Evolutionary conservation across 352 stramenopile genomes (phyloP), one percentile per base, ranked within the genome.

Genomic region (Phytophthora tubulina): DNA sequence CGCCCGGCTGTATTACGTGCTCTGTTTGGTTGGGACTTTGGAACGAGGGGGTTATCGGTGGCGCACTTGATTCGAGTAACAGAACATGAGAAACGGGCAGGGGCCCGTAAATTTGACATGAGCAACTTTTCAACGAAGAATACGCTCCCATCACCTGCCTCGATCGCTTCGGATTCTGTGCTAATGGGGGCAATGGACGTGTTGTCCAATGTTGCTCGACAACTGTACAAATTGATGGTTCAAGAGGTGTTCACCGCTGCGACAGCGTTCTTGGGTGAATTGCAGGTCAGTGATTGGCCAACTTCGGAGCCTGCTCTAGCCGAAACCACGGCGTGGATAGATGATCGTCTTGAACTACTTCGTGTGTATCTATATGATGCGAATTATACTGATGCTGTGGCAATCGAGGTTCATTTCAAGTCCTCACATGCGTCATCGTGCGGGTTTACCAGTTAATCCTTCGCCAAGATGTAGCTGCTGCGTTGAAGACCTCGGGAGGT

Each of bases 1-100:
- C 67, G 70, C 58, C 52, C 67, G 59, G 67, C 45, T 74, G 52
- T 74, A 1, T 8, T 65, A 7, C 49, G 57, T 3, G 65, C 13
- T 2, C 14, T 72, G 0, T 72, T 61, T 15, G 10, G 55, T 4
- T 72, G 65, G 56, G 56, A 72, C 6, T 72, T 72, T 27, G 42
- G 57, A 21, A 67, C 52, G 6, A 10, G 58, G 15, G 57, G 50
- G 4, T 21, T 68, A 3, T 61, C 66, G 1, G 21, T 68, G 0
- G 2, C 58, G 13, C 58, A 73, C n/a, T 63, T 73, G 39, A 27
- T 11, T 5, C 49, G 66, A 7, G 4, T 64, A 1, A 51, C 57
- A 3, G 39, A 61, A 2, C 3, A 7, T 3, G 53, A 65, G 27
- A 56, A 51, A 14, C 33, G 53, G 2, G 7, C 11, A 3, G 4